A percentile compares a stretch with the other conserved stretches of the same genome.
These are phyloP conservation scores for Globisporangium abappressorium DNA, from an alignment of 352 stramenopile genomes.

Conservation along the genomic window DNA sequence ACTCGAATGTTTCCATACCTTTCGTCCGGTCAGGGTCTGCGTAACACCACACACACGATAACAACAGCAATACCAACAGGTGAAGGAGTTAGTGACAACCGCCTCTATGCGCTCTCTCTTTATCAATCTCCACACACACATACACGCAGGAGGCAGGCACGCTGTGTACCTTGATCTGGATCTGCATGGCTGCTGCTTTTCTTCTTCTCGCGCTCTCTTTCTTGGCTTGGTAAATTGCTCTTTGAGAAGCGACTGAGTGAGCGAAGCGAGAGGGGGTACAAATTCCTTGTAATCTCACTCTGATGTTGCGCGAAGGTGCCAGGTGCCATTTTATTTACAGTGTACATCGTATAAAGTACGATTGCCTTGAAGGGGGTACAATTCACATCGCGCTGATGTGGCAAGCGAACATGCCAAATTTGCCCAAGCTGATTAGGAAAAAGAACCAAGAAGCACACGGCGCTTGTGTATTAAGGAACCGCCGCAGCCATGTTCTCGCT, in stretches of 20 bases:
- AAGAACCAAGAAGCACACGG: neutral
- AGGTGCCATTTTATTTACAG: neutral
- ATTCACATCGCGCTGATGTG: neutral
- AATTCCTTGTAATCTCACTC: neutral
- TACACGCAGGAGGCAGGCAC: neutral
- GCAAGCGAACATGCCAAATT: neutral
- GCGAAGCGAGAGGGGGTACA: neutral
- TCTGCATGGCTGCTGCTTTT: conserved; percentile 54
- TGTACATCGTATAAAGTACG: neutral
- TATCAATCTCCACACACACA: neutral
- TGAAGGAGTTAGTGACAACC: neutral
- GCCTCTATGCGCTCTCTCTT: neutral
- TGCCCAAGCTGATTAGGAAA: neutral
- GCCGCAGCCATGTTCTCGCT: conserved; percentile 76
- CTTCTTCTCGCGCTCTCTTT: neutral
- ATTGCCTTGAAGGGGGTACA: neutral
- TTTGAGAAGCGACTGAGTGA: neutral
- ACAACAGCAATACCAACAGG: neutral
- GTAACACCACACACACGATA: neutral
- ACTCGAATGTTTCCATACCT: conserved; percentile 27
- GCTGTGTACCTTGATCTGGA: conserved; percentile 77
- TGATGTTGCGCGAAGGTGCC: conserved; percentile 7
- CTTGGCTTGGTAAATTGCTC: conserved; percentile 15
- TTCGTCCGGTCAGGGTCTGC: conserved; percentile 84
- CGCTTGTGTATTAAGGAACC: neutral